Evolutionary conservation across 1,139 yeast species (phyloP).

Genomic region (Kodamaea alishanica): DNA sequence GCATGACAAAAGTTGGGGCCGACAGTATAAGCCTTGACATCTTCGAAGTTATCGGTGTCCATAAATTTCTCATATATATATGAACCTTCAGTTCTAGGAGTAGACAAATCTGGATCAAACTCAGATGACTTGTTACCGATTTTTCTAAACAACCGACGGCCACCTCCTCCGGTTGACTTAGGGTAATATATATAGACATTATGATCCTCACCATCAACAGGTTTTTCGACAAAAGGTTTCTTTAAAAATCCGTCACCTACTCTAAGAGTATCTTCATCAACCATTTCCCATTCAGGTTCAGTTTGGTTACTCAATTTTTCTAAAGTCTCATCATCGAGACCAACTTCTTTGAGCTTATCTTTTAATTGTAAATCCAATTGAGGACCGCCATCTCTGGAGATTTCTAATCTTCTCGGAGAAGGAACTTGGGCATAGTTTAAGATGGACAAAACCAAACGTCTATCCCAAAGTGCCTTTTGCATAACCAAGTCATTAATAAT

Average conservation of each 20-base stretch:
- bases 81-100: constrained; percentile 87
- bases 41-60: constrained; percentile 98
- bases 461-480: constrained; percentile 95
- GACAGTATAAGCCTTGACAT: constrained; percentile 97
- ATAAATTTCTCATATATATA: constrained; percentile 90
- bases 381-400: constrained; percentile 97
- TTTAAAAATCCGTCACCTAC: constrained; percentile 69
- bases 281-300: constrained; percentile 86
- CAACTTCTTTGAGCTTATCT: constrained; percentile 37
- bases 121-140: constrained; percentile 97
- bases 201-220: constrained; percentile 99
- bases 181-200: constrained; percentile 93
- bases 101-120: constrained; percentile 73
- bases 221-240: constrained; percentile 97
- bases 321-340: constrained; percentile 45
- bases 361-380: constrained; percentile 61
- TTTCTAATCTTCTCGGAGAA: constrained; percentile 82
- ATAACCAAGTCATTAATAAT: constrained; percentile 82
- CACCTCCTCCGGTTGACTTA: constrained; percentile 92
- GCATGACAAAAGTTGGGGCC: constrained; percentile 93
- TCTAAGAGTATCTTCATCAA: constrained; percentile 78
- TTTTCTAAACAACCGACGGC: constrained; percentile 87
- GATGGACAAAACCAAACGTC: constrained; percentile 81
- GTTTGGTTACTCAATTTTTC: constrained; percentile 58
- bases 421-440: constrained; percentile 81